Conservation (phyloP, 2,329 filamentous ascomycete genomes). For the Ascocoryne sarcoides region DNA sequence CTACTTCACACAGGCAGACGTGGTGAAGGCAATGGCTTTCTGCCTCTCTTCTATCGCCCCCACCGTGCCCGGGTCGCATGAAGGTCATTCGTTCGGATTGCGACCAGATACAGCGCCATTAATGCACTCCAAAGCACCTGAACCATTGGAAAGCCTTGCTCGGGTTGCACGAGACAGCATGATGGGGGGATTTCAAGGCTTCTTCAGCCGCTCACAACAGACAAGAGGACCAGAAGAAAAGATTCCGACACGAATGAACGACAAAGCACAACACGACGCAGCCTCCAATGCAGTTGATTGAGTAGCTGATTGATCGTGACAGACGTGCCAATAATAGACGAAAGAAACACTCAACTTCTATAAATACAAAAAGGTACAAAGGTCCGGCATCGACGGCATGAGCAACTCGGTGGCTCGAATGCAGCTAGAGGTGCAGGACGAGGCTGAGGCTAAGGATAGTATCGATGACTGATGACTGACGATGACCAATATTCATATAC, state of each 20-base stretch:
- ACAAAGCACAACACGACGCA: not conserved
- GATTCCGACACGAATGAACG: not conserved
- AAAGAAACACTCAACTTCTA: not conserved
- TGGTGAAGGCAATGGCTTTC: too few species aligned
- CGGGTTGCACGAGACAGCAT: slow-evolving; percentile 1
- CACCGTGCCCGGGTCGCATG: slow-evolving; percentile 1
- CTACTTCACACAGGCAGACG: slow-evolving; percentile 1
- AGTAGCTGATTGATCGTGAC: too few species aligned
- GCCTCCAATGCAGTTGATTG: too few species aligned
- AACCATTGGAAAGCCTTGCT: slow-evolving; percentile 3
- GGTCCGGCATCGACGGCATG: too few species aligned
- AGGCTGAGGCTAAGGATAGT: too few species aligned
- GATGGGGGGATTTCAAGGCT: not conserved
- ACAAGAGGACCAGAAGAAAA: not conserved
- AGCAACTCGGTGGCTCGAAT: too few species aligned
- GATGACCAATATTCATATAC: too few species aligned
- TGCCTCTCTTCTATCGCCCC: slow-evolving; percentile 3
- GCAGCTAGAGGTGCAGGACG: too few species aligned
- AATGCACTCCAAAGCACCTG: not conserved
- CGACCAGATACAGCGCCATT: not conserved
- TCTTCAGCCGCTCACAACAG: not conserved
- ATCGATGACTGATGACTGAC: too few species aligned
- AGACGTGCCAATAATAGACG: not conserved
- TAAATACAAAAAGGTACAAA: too few species aligned
- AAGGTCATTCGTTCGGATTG: slow-evolving; percentile 4